Conservation (phyloP, 2,329 filamentous ascomycete species). For the Aspergillus sp. region DNA sequence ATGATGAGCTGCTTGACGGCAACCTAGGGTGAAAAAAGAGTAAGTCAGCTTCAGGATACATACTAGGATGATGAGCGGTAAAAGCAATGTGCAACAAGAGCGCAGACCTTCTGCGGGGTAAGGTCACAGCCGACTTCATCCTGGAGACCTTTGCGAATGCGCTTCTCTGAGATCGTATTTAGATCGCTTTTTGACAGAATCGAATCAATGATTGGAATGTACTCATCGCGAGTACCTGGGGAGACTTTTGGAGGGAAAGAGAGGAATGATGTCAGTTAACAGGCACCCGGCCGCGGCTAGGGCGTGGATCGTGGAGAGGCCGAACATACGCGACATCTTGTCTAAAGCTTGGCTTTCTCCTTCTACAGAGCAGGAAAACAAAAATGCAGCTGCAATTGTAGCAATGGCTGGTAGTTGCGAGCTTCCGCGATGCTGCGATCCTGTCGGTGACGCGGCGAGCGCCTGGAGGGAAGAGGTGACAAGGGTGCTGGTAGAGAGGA, state of each 20-base stretch:
- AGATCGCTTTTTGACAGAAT: constrained; percentile 62
- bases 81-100: constrained; percentile 11
- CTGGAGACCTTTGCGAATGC: constrained; percentile 63
- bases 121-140: constrained; percentile 62
- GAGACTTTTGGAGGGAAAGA: constrained; percentile 42
- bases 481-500: constrained; percentile 14
- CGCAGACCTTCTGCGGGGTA: constrained; percentile 59
- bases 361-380: not conserved
- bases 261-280: constrained; percentile 21
- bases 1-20: constrained; percentile 72
- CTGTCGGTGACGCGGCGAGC: constrained; percentile 1
- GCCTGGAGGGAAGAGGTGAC: constrained; percentile 5
- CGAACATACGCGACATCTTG: constrained; percentile 41
- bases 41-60: constrained; percentile 16
- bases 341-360: constrained; percentile 9
- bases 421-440: not conserved
- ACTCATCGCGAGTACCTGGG: constrained; percentile 49
- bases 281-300: constrained; percentile 18
- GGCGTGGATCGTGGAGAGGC: constrained; percentile 20
- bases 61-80: not conserved
- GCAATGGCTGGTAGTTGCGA: constrained; percentile 9
- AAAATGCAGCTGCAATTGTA: constrained; percentile 9
- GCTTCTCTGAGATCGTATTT: constrained; percentile 64
- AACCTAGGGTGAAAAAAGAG: constrained; percentile 46
- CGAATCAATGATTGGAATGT: constrained; percentile 61